Percentiles rank a stretch among this genome's conserved stretches.
These are phyloP conservation scores for Talaromyces atroroseus DNA, from an alignment of 2,329 filamentous ascomycete species.

Conservation along the genomic window DNA sequence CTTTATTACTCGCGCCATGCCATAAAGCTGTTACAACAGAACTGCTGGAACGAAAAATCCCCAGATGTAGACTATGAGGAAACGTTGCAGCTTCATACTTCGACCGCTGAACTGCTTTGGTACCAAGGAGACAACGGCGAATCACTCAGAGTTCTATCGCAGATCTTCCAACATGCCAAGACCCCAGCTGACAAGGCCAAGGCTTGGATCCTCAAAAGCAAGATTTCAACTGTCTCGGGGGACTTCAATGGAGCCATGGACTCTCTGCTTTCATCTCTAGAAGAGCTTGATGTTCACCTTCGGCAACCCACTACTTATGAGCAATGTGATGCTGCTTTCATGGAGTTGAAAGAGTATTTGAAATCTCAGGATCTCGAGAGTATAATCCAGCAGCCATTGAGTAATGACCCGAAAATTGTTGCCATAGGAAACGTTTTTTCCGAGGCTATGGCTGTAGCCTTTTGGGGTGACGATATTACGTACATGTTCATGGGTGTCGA, in stretches of 20 bases:
- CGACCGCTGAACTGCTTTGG: slow-evolving; percentile 75
- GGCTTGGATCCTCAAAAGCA: slow-evolving; percentile 75
- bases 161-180: slow-evolving; percentile 64
- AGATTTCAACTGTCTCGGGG: slow-evolving; percentile 69
- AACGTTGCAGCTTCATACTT: slow-evolving; percentile 71
- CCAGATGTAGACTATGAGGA: slow-evolving; percentile 80
- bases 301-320: slow-evolving; percentile 64
- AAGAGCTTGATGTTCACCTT: slow-evolving; percentile 62
- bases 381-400: slow-evolving; percentile 35
- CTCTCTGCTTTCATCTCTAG: slow-evolving; percentile 65
- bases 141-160: slow-evolving; percentile 62
- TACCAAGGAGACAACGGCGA: slow-evolving; percentile 67
- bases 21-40: slow-evolving; percentile 69
- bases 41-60: slow-evolving; percentile 66
- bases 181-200: slow-evolving; percentile 74
- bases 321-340: slow-evolving; percentile 71
- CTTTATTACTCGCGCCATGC: slow-evolving; percentile 76
- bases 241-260: slow-evolving; percentile 64
- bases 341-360: slow-evolving; percentile 56
- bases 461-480: slow-evolving; percentile 55
- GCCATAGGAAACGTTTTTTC: slow-evolving; percentile 52
- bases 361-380: slow-evolving; percentile 50
- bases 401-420: slow-evolving; percentile 37
- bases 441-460: slow-evolving; percentile 54
- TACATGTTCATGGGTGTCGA: slow-evolving; percentile 58